Evolutionary conservation across 306 rosid species (phyloP), one percentile per base, ranked within the genome.

Genomic region (Gillenia trifoliata): DNA sequence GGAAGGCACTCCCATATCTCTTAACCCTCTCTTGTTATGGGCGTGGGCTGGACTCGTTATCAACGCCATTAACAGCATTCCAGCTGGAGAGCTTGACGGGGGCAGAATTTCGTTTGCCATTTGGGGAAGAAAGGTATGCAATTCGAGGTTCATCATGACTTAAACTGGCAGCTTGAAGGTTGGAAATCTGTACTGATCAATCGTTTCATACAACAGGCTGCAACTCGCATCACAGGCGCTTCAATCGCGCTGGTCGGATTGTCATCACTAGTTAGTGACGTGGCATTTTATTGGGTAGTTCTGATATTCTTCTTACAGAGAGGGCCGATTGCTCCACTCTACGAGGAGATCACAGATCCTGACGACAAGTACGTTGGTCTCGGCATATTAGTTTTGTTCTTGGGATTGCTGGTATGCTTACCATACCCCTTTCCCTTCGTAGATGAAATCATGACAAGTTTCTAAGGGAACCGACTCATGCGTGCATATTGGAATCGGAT

Each of bases 1-100:
- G 89, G 99, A 92, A 56, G 93, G 98, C 75, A 84, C 97, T 68
- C 86, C 97, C 28, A 86, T 92, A 70, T 92, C 99, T 59, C 66
- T 95, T 56, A 95, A 95, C 83, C 98, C 98, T 81, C 96, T 95
- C 33, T 91, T 95, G 81, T 49, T 95, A 68, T 92, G 99, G 99
- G 98, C 99, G 63, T 95, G 98, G 99, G 98, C 98, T 45, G 98
- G 99, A 78, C 99, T 95, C 63, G 97, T 95, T 73, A 95, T 95
- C 61, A 95, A 95, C 72, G 96, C 99, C 81, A 90, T 92, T 80
- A 95, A 95, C 82, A 95, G 99, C 84, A 92, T 95, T 64, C 99
- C 98, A 25, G 98, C 98, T 0, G 99, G 99, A 77, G 97, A 95
- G 86, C 92, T 95, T 28, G 99, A 95, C 80, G 99, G 99, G 31